A percentile compares a stretch with the other conserved stretches of the same genome.
Evolutionary conservation across 2,329 filamentous ascomycete species (phyloP).

Genomic region (Parascedosporium putredinis): DNA sequence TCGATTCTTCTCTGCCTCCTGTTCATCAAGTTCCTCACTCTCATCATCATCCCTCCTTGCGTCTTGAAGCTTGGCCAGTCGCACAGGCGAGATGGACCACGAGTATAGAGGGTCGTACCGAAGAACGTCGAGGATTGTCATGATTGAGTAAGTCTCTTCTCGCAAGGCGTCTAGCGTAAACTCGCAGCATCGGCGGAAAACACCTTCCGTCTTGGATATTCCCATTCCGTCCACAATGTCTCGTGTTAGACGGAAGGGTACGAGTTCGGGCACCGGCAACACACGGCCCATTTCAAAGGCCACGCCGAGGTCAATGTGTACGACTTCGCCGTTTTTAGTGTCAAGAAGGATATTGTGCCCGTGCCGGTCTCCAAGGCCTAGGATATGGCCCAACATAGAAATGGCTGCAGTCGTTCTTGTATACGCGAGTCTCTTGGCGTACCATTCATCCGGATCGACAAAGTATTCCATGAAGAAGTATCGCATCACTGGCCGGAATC

Average conservation of each 20-base stretch:
- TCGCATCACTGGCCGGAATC: constrained; percentile 85
- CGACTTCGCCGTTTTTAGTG: constrained; percentile 77
- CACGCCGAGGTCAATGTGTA: constrained; percentile 94
- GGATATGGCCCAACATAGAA: constrained; percentile 85
- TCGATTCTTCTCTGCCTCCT: constrained; percentile 28
- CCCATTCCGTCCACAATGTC: constrained; percentile 98
- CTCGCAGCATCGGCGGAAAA: constrained; percentile 96
- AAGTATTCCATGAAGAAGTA: constrained; percentile 98
- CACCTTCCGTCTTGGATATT: constrained; percentile 85
- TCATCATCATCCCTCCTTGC: constrained; percentile 41
- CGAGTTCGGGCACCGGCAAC: constrained; percentile 88
- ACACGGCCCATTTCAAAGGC: constrained; percentile 95
- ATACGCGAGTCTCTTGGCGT: constrained; percentile 77
- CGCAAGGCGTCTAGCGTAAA: constrained; percentile 90
- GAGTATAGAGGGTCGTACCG: constrained; percentile 96
- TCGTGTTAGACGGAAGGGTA: constrained; percentile 87
- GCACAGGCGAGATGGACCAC: constrained; percentile 75
- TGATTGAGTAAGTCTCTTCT: constrained; percentile 94
- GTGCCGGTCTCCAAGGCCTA: constrained; percentile 88
- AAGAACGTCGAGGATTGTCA: constrained; percentile 94
- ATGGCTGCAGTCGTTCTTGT: constrained; percentile 89
- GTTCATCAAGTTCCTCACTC: constrained; percentile 24
- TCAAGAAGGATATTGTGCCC: constrained; percentile 96
- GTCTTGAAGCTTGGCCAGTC: constrained; percentile 54
- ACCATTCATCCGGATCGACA: constrained; percentile 92